Conservation (phyloP, 306 rosid genomes). For the Glycine soja region DNA sequence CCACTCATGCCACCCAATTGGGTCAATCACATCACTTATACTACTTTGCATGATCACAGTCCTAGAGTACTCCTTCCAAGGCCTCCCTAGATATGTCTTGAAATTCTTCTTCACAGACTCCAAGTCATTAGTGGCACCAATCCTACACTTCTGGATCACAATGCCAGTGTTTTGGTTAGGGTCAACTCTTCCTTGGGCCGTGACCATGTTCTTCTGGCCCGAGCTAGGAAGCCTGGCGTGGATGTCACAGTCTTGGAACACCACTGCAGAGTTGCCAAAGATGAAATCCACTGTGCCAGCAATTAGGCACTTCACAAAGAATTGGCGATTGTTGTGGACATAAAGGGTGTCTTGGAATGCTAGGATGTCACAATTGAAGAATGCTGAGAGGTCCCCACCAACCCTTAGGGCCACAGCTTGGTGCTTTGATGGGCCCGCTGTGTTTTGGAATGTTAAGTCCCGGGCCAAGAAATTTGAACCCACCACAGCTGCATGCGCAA, state of each 20-base stretch:
- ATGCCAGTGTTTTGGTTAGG: conserved; percentile 96
- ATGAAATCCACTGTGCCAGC: conserved; percentile 88
- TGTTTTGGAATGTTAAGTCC: conserved; percentile 83
- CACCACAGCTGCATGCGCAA: conserved; percentile 69
- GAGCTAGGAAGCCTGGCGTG: conserved; percentile 79
- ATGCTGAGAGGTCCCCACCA: conserved; percentile 88
- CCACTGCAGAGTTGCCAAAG: conserved; percentile 82
- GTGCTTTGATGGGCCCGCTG: conserved; percentile 92
- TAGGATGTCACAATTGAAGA: conserved; percentile 70
- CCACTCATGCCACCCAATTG: conserved; percentile 88
- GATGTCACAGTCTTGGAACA: conserved; percentile 80
- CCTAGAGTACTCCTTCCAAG: conserved; percentile 90
- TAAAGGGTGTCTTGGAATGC: conserved; percentile 95
- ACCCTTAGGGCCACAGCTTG: conserved; percentile 94
- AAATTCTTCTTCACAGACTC: conserved; percentile 50
- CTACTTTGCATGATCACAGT: conserved; percentile 73
- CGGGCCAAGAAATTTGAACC: conserved; percentile 75
- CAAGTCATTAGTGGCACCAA: conserved; percentile 81
- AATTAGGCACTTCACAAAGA: conserved; percentile 62
- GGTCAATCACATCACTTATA: conserved; percentile 68
- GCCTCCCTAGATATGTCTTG: conserved; percentile 79
- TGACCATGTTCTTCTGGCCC: conserved; percentile 90
- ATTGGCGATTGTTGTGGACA: conserved; percentile 91
- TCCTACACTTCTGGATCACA: conserved; percentile 76
- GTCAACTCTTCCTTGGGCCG: conserved; percentile 86